These are phyloP conservation scores for Knoxdaviesia capensis DNA, from an alignment of 2,329 filamentous ascomycete genomes.

Conservation along the genomic window DNA sequence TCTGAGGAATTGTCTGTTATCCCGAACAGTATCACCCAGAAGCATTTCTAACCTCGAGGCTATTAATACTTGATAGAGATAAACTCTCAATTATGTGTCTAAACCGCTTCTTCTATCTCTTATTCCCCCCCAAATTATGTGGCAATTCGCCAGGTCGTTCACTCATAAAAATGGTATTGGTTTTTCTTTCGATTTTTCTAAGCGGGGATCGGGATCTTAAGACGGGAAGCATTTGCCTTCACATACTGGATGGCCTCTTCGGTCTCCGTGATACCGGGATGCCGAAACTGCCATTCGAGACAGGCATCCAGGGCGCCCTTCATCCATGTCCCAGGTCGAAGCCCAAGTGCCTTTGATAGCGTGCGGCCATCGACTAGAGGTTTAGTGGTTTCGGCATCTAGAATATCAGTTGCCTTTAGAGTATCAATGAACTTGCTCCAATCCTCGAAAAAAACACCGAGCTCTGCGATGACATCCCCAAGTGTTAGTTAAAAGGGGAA, in stretches of 20 bases:
- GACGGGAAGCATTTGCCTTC: constrained; percentile 7
- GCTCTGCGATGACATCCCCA: constrained; percentile 12
- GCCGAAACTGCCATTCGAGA: constrained; percentile 72
- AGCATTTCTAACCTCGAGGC: too few relatives aligned
- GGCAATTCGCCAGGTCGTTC: too few relatives aligned
- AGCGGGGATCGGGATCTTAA: too few relatives aligned
- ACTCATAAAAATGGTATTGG: too few relatives aligned
- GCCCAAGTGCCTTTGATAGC: constrained; percentile 45
- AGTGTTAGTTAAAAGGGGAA: constrained; percentile 3
- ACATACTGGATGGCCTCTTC: constrained; percentile 40
- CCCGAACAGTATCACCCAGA: too few relatives aligned
- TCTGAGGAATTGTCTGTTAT: too few relatives aligned
- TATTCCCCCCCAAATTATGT: too few relatives aligned
- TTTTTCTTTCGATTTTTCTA: too few relatives aligned
- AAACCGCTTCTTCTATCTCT: too few relatives aligned
- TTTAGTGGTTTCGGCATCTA: constrained; percentile 36
- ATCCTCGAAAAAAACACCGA: constrained; percentile 21
- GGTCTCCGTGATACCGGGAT: constrained; percentile 45
- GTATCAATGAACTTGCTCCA: constrained; percentile 26
- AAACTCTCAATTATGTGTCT: too few relatives aligned
- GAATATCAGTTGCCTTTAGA: constrained; percentile 17
- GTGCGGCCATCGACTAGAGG: constrained; percentile 55
- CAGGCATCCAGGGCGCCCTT: constrained; percentile 57
- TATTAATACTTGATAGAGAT: too few relatives aligned
- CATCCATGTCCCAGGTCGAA: constrained; percentile 73